Evolutionary conservation across 345 rosid species (phyloP), one percentile per base, ranked within the genome.

Genomic region (Mangifera indica): DNA sequence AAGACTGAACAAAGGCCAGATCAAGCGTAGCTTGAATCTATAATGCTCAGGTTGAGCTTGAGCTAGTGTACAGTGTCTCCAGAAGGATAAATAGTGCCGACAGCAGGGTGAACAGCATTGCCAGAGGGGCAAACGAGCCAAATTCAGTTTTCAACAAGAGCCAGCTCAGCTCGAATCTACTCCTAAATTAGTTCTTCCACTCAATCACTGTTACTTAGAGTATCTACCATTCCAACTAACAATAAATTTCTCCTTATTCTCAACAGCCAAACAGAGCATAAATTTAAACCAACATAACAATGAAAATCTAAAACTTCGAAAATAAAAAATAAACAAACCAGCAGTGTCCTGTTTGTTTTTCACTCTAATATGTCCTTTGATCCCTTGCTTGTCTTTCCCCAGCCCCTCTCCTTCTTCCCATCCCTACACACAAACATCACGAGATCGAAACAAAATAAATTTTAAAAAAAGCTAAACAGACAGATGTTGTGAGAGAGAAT

Each of bases 381-480:
- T 92, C 66, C 98, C 98, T 82, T 95, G 99, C 83, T 91, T 95
- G 70, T 95, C 98, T 79, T 92, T 95, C 69, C 99, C 98, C 1
- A 95, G 88, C 66, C 99, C 98, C 84, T 95, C 97, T 79, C 99
- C 97, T 87, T 95, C 99, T 78, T 95, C 99, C 98, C 98, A 92
- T 29, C 99, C 99, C 99, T 92, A 65, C 57, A 18, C 58, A 58
- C 21, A 42, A 7, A 60, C 70, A 48, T 58, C 64, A 10, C 25
- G 21, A 11, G 72, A 69, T 44, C 8, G 51, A 21, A 54, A 44
- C 15, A 25, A 45, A 17, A 2, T 17, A 48, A 18, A 26, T 32
- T 42, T 62, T 25, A 44, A 42, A 21, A 40, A 22, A 7, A 48
- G 2, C 37, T 3, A 18, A 25, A 18, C 32, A 32, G 12, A 3